A percentile compares a stretch with the other conserved stretches of the same genome.
phyloP scores from a whole-genome alignment of 139 green algal species.

The Chloropicon primus region DNA sequence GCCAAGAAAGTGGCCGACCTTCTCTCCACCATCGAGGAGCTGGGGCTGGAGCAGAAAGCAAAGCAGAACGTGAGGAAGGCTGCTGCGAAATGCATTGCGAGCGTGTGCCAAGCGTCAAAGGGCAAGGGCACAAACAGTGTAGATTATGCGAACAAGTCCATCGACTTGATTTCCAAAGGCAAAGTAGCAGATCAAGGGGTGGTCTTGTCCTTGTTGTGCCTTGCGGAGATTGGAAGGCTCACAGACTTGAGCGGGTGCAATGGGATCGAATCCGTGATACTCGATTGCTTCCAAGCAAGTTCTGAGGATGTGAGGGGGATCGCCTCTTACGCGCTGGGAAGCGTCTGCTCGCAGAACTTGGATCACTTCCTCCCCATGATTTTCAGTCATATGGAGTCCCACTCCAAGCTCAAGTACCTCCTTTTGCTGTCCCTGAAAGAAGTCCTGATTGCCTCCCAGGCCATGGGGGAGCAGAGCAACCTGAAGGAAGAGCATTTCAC shows the following conservation, averaged over 20 bases:
- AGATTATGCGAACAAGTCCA: background rate
- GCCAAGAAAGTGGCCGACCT: background rate
- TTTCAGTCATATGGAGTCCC: background rate
- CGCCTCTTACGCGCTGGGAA: background rate
- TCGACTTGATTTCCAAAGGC: background rate
- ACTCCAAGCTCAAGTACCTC: background rate
- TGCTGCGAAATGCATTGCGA: background rate
- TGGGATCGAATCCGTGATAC: background rate
- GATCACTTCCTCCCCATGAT: background rate
- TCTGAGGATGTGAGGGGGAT: background rate
- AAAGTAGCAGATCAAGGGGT: background rate
- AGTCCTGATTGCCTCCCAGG: too few relatives aligned
- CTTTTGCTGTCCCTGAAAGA: background rate
- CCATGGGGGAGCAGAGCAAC: too few relatives aligned
- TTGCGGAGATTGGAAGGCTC: background rate
- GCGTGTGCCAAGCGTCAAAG: background rate
- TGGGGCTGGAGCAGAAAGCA: background rate
- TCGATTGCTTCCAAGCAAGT: background rate
- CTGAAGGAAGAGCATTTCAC: background rate
- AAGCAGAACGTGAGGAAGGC: background rate
- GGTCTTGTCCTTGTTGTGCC: background rate
- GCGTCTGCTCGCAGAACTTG: background rate
- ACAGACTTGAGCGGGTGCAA: background rate
- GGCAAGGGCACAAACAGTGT: background rate
- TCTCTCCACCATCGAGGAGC: background rate